Percentiles rank a stretch among this genome's conserved stretches.
Conservation (phyloP, 331 rosid genomes). For the Quercus tomentella region DNA sequence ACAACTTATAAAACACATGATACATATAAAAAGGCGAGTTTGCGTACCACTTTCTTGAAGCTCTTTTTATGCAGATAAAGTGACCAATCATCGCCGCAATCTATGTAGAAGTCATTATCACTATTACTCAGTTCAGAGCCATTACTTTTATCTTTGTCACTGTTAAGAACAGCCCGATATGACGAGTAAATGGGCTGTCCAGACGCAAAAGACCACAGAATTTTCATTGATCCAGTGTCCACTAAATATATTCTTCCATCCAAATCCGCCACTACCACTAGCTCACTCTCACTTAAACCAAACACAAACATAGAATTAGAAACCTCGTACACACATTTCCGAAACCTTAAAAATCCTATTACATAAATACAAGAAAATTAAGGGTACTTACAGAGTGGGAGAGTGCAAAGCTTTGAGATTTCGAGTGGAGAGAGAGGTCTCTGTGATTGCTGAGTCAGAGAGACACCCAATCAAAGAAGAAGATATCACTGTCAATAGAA, state of each 20-base stretch:
- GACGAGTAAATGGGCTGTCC: constrained; percentile 27
- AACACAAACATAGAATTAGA: not conserved
- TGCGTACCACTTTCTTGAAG: constrained; percentile 12
- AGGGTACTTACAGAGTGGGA: constrained; percentile 19
- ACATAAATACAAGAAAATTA: not conserved
- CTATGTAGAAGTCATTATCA: constrained; percentile 11
- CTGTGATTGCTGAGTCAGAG: constrained; percentile 4
- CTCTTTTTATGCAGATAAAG: constrained; percentile 20
- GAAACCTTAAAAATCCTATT: not conserved
- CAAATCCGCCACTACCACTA: constrained; percentile 14
- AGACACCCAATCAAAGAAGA: constrained; percentile 5
- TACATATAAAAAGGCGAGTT: not conserved
- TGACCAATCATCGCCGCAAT: constrained; percentile 26
- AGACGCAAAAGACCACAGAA: constrained; percentile 23
- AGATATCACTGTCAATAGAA: not conserved
- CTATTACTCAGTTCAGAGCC: not conserved
- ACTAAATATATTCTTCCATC: constrained; percentile 20
- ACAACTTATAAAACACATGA: not conserved
- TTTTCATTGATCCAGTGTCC: constrained; percentile 5
- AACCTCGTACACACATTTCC: not conserved
- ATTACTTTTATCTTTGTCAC: not conserved
- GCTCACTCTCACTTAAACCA: constrained; percentile 9
- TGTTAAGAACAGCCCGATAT: constrained; percentile 6
- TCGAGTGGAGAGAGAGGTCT: not conserved
- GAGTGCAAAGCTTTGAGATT: constrained; percentile 1